phyloP scores from a whole-genome alignment of 148 eudicot genomes.

The Hydrangea macrophylla region DNA sequence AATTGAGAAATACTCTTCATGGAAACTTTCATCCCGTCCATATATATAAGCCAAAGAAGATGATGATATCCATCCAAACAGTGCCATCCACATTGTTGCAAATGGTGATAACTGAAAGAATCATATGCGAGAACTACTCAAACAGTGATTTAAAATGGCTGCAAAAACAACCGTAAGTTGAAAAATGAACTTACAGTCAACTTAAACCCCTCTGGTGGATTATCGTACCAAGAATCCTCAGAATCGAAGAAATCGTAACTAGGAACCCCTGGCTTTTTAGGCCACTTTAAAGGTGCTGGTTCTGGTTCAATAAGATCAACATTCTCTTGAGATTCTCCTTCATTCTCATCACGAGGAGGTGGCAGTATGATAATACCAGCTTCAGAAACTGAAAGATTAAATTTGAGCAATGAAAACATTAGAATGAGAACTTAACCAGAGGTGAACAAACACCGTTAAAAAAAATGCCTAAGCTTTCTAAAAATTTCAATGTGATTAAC shows the following conservation, averaged over 20 bases:
- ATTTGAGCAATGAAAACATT: background rate
- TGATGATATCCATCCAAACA: conserved; percentile 84
- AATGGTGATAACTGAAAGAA: conserved; percentile 80
- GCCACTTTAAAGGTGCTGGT: conserved; percentile 55
- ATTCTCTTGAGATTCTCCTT: conserved; percentile 25
- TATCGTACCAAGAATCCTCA: conserved; percentile 79
- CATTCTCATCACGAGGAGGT: conserved; percentile 33
- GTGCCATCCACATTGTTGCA: conserved; percentile 81
- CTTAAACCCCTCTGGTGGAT: conserved; percentile 75
- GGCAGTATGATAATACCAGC: conserved; percentile 76
- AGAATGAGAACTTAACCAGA: background rate
- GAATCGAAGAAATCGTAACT: conserved; percentile 51
- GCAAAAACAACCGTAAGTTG: background rate
- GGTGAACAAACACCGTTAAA: background rate
- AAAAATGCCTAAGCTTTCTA: background rate
- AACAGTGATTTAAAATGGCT: background rate
- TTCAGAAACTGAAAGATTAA: conserved; percentile 54
- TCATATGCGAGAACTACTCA: conserved; percentile 15
- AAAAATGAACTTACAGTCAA: conserved; percentile 51
- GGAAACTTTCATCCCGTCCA: conserved; percentile 72
- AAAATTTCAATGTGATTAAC: too few relatives aligned
- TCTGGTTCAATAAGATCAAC: conserved; percentile 36
- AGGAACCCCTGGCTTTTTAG: conserved; percentile 52
- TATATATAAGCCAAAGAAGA: conserved; percentile 90
- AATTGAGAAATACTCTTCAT: conserved; percentile 60